Base-by-base conservation (phyloP, 352 stramenopile species). In the Lagenidium giganteum region DNA sequence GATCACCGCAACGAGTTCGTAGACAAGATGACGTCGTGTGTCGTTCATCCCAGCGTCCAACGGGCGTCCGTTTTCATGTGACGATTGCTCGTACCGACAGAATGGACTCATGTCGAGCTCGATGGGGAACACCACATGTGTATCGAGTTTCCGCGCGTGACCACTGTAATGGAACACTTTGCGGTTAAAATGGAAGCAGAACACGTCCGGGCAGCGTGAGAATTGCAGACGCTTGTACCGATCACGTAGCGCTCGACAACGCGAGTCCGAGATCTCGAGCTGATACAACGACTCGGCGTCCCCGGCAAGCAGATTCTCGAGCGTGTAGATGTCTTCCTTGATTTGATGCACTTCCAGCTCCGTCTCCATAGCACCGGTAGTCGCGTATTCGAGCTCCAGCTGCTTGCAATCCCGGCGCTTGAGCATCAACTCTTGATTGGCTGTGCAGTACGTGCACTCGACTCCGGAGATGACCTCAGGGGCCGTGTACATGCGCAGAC, bases 101-200 rank as follows among this genome's bases (percentile, higher is more conserved):
- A 84, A 93, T 18, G 67, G 48, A 23, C 61, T 70, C 76, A 93
- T 89, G 45, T 90, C 77, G 17, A 88, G 60, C 47, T 83, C 65
- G 22, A 84, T 41, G n/a, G 82, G 82, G 48, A 95, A 95, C 36
- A 71, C 53, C 5, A 95, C 73, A 47, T 80, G 81, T 7, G 65
- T 87, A 28, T 89, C 71, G 3, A 95, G 56, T 46, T 95, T 95
- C 22, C 81, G 55, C 28, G 76, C 72, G 22, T 57, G 68, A 14
- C 81, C 77, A 28, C 64, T 85, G 5, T 59, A 54, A 42, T 82
- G 67, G 56, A 83, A 95, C n/a, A 93, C 64, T 42, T 93, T 92
- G 40, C 81, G 78, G 54, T 88, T 93, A 7, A 95, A 78, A 44
- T 95, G 83, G 41, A 95, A 90, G 51, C 79, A 90, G 22, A 95